Evolutionary conservation across 139 green algal species (phyloP).

Genomic region (Chlorella vulgaris): DNA sequence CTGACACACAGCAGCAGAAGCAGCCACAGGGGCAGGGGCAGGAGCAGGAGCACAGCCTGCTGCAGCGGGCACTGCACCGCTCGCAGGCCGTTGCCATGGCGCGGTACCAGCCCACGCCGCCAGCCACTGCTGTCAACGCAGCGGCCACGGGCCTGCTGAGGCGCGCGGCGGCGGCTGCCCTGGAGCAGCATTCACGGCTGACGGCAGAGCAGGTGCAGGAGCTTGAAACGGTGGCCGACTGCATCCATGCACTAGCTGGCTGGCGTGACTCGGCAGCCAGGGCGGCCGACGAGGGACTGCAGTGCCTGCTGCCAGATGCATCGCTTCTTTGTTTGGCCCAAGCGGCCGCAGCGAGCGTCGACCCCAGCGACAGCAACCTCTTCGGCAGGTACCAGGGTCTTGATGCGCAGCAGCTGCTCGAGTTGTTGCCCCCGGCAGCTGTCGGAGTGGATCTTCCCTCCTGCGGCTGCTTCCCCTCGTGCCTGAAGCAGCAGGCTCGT

Average conservation of each 20-base stretch:
- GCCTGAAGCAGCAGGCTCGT: too few relatives aligned
- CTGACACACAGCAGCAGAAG: not conserved
- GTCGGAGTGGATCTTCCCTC: too few relatives aligned
- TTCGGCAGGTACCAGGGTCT: not conserved
- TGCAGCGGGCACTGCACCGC: constrained; percentile 31
- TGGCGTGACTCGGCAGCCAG: constrained; percentile 63
- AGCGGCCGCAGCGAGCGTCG: not conserved
- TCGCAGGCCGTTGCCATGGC: constrained; percentile 43
- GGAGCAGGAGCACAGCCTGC: not conserved
- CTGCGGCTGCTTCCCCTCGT: too few relatives aligned
- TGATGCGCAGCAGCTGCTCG: not conserved
- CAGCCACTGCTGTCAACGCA: constrained; percentile 1
- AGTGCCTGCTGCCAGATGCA: constrained; percentile 53
- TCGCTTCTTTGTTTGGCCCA: constrained; percentile 43
- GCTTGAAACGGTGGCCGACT: constrained; percentile 25
- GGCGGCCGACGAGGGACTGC: constrained; percentile 41
- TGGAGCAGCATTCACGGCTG: not conserved
- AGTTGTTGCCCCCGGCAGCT: not conserved
- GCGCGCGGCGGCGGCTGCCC: not conserved
- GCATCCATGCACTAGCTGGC: constrained; percentile 56
- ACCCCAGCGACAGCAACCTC: not conserved
- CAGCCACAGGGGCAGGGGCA: not conserved
- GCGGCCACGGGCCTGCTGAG: constrained; percentile 5
- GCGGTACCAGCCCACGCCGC: constrained; percentile 28
- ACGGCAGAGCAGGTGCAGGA: constrained; percentile 14